Evolutionary conservation across 345 rosid genomes (phyloP), one percentile per base, ranked within the genome.

Genomic region (Tarenaya hassleriana): DNA sequence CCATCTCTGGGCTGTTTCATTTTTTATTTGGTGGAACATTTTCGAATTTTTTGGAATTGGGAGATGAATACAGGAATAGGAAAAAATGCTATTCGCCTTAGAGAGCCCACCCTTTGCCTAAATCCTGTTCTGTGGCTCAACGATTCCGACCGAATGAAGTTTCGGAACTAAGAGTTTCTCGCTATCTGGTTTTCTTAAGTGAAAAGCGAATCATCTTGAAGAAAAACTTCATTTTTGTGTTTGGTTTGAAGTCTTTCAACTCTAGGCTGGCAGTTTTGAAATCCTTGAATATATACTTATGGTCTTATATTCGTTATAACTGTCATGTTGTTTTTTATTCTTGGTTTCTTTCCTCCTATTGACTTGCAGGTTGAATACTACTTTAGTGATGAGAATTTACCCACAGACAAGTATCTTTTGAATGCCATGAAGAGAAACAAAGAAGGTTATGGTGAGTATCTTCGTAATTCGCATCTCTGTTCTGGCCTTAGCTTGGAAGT

Each of bases 321-420:
- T 60, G 2, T 41, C 29, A 40, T 37, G 8, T 11, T 7, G 17
- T 47, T 15, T 21, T 37, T 53, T 7, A 50, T 39, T 17, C 0
- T 29, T 16, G 52, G 21, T 6, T 51, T 19, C 17, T 39, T 48
- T 32, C 7, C 1, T 29, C 34, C 1, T 10, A 29, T 10, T 13
- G 67, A n/a, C 55, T 60, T 76, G 54, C 52, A 91, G 98, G 98
- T 81, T 62, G 96, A 91, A 49, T 84, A 87, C 42, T 91, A 91
- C 58, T 91, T 91, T 58, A 81, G 98, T 48, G 95, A 87, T 50
- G 96, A 82, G 60, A 91, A 91, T 74, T 69, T 91, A 69, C 88
- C 75, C 16, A 72, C 76, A 4, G 98, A 91, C 71, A 91, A 84
- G 55, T 63, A 82, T 60, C 68, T 87, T 78, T 61, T 77, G 56